Evolutionary conservation across 2,329 filamentous ascomycete species (phyloP), one percentile per base, ranked within the genome.

Genomic region (Fusarium lateritium): DNA sequence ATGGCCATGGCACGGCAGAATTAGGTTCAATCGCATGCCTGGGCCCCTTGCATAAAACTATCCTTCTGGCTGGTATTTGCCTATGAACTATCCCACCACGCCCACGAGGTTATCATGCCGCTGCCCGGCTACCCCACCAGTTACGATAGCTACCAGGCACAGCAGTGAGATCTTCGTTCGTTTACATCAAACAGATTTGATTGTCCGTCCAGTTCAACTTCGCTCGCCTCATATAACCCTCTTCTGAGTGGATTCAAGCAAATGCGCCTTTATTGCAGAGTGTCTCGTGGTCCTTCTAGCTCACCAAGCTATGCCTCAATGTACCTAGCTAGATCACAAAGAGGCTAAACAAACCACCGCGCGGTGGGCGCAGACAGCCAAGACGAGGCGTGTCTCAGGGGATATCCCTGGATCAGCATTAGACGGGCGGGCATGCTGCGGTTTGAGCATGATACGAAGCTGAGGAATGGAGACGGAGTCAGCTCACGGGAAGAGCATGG

Each of bases 351-450:
- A 65, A 66, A 60, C 19, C 38, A 46, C 54, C 55, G 58, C 39
- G 50, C 39, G 62, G 65, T 67, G 70, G 62, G 60, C 61, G 61
- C 58, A 62, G 57, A 63, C 50, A 52, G 57, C 56, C 65, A 73
- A 69, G 56, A 62, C 63, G 72, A 74, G 70, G 67, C 38, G 42
- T 58, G 73, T 74, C 67, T 75, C 73, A 75, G 73, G 73, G 73
- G 69, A 61, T 50, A 72, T 72, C 67, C 71, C 65, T 74, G 69
- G 56, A 56, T 69, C 57, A 54, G 19, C 56, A 61, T 40, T 40
- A 53, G 43, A 49, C 39, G 44, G 50, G 42, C 24, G 49, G 49
- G 40, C 17, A 33, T 69, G 44, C 14, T 49, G 43, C 33, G 46
- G 36, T 39, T 31, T 21, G 43, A 56, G 64, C 51, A 45, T 58